phyloP scores from a whole-genome alignment of 208 protist species.

The Acanthamoeba lenticulata region DNA sequence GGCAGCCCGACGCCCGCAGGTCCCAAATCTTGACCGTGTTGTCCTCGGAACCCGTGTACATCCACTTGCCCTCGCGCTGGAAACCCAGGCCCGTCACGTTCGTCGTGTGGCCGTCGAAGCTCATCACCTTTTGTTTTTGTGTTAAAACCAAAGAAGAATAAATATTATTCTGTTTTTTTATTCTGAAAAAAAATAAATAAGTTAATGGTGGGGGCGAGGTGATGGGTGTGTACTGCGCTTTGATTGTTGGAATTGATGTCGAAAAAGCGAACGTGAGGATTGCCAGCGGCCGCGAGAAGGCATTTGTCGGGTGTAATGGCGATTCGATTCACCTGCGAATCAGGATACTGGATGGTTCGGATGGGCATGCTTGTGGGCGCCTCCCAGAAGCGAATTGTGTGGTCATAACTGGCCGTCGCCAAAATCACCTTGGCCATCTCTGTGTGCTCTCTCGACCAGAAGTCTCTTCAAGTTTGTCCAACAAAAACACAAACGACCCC shows the following conservation, averaged over 20 bases:
- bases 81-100: slow-evolving; percentile 92
- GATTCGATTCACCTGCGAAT: slow-evolving; percentile 91
- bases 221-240: slow-evolving; percentile 74
- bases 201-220: too few species aligned
- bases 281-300: slow-evolving; percentile 87
- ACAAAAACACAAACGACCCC: too few species aligned
- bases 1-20: slow-evolving; percentile 83
- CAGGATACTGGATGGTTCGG: slow-evolving; percentile 86
- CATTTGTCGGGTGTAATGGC: slow-evolving; percentile 89
- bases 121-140: slow-evolving; percentile 74
- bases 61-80: slow-evolving; percentile 90
- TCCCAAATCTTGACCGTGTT: slow-evolving; percentile 93
- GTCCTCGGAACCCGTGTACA: slow-evolving; percentile 91
- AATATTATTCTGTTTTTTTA: too few species aligned
- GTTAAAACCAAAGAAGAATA: too few species aligned
- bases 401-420: slow-evolving; percentile 90
- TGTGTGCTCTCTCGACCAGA: neutral
- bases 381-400: slow-evolving; percentile 92
- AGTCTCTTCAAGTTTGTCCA: too few species aligned
- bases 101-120: slow-evolving; percentile 88
- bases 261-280: slow-evolving; percentile 87
- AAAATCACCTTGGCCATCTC: slow-evolving; percentile 71
- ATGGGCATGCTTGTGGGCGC: slow-evolving; percentile 86
- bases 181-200: neutral
- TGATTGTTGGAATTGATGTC: slow-evolving; percentile 82